phyloP scores from a whole-genome alignment of 768 basidiomycete genomes.

The Lentinula sp. region DNA sequence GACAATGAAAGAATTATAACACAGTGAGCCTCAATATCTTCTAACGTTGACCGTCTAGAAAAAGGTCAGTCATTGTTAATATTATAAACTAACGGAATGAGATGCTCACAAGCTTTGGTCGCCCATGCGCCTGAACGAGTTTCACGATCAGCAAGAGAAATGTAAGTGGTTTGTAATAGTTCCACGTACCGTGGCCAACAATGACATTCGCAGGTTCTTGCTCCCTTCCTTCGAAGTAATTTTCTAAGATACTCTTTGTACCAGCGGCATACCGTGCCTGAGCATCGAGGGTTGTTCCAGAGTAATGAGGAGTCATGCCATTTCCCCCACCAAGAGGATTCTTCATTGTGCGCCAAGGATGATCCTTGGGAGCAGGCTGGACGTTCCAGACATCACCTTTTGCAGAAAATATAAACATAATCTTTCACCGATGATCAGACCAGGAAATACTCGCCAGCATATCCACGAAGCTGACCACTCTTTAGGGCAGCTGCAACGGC shows the following conservation, averaged over 20 bases:
- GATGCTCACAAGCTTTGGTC: slow-evolving; percentile 36
- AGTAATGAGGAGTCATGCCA: slow-evolving; percentile 86
- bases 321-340: slow-evolving; percentile 82
- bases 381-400: slow-evolving; percentile 77
- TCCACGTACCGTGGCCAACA: slow-evolving; percentile 46
- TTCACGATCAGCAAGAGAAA: neutral
- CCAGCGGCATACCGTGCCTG: slow-evolving; percentile 82
- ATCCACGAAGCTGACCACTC: slow-evolving; percentile 69
- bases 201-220: slow-evolving; percentile 84
- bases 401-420: neutral
- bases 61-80: neutral
- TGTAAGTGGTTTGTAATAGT: neutral
- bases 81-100: too few relatives aligned
- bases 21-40: neutral
- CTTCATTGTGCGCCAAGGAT: slow-evolving; percentile 80
- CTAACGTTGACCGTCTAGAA: slow-evolving; percentile 45
- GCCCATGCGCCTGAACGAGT: slow-evolving; percentile 26
- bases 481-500: slow-evolving; percentile 72
- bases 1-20: neutral
- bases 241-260: slow-evolving; percentile 62
- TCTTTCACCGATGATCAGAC: too few relatives aligned
- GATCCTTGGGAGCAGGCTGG: slow-evolving; percentile 82
- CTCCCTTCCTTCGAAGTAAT: slow-evolving; percentile 54
- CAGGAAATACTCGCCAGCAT: slow-evolving; percentile 25
- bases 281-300: slow-evolving; percentile 86